Evolutionary conservation across 2,329 filamentous ascomycete genomes (phyloP), one percentile per base, ranked within the genome.

Genomic region (Lachnellula occidentalis): DNA sequence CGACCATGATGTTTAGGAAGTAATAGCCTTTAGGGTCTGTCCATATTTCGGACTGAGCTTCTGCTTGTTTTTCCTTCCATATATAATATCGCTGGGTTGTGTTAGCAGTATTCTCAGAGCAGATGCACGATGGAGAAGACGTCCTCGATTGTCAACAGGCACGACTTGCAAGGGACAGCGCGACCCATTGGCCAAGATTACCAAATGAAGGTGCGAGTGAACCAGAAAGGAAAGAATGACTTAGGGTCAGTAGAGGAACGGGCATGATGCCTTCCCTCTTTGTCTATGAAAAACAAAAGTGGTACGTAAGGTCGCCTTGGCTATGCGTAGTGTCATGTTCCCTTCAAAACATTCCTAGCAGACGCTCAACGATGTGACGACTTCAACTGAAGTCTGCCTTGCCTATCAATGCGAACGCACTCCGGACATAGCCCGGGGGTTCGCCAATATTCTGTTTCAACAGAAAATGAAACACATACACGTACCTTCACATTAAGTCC

Each of bases 1-100:
- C 86, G 0, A 86, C 85, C 63, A 90, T 81, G 57, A 90, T 87
- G 64, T 90, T 90, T 60, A 87, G 85, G 61, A 90, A 90, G 64
- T 88, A 90, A 64, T 90, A 90, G 0, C 87, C 87, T 5, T 77
- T 73, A 0, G 78, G 75, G 54, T 87, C 83, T 0, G 73, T 80
- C 86, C 86, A 90, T 3, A 88, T 70, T 24, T 78, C 71, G 0
- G 73, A 72, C 53, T 89, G 86, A 1, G 80, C 82, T 39, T 79
- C 72, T 0, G 78, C 76, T 67, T 90, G 86, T 5, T 79, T 76
- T 4, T 75, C 74, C 65, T 90, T 90, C 86, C 85, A 90, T 61
- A 88, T 86, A 69, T 81, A 85, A 66, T 90, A 90, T 5, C 87
- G 79, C 71, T 77, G 31, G 36, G 14, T 17, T 39, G 17, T n/a